These are phyloP conservation scores for Eutrema heterophyllum DNA, from an alignment of 345 rosid genomes.

Conservation along the genomic window DNA sequence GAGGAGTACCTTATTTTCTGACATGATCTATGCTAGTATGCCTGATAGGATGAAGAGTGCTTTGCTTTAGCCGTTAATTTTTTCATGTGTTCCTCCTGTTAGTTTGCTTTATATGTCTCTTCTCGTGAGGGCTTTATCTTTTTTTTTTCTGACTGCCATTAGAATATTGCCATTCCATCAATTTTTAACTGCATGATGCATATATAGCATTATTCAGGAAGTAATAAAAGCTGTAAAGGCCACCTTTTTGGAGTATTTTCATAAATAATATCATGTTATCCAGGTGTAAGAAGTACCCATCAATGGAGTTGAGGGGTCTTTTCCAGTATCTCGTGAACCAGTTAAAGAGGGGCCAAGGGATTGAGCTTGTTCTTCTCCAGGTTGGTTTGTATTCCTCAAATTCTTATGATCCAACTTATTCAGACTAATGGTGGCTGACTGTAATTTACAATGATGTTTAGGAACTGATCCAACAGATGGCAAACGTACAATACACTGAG, in stretches of 20 bases:
- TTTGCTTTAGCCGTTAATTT: neutral
- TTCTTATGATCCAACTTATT: slow-evolving; percentile 8
- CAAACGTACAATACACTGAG: slow-evolving; percentile 96
- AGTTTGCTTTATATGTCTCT: neutral
- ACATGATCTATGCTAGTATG: slow-evolving; percentile 15
- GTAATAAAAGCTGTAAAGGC: neutral
- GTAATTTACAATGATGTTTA: slow-evolving; percentile 34
- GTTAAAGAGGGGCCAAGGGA: slow-evolving; percentile 90
- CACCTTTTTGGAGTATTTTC: slow-evolving; percentile 1
- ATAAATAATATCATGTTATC: slow-evolving; percentile 1
- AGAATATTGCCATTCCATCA: neutral
- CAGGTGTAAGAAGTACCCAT: slow-evolving; percentile 98
- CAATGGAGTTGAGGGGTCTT: slow-evolving; percentile 98
- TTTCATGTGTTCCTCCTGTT: neutral
- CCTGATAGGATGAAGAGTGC: slow-evolving; percentile 2
- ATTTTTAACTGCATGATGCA: neutral
- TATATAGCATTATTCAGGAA: neutral
- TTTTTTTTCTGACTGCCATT: neutral
- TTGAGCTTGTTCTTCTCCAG: slow-evolving; percentile 97
- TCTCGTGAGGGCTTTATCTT: neutral
- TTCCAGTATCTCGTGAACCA: slow-evolving; percentile 98
- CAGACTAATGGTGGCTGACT: slow-evolving; percentile 18
- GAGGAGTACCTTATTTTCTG: neutral
- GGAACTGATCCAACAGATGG: slow-evolving; percentile 99
- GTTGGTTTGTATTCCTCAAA: slow-evolving; percentile 33